Evolutionary conservation across 306 rosid genomes (phyloP).

Genomic region (Arachis hypogaea): DNA sequence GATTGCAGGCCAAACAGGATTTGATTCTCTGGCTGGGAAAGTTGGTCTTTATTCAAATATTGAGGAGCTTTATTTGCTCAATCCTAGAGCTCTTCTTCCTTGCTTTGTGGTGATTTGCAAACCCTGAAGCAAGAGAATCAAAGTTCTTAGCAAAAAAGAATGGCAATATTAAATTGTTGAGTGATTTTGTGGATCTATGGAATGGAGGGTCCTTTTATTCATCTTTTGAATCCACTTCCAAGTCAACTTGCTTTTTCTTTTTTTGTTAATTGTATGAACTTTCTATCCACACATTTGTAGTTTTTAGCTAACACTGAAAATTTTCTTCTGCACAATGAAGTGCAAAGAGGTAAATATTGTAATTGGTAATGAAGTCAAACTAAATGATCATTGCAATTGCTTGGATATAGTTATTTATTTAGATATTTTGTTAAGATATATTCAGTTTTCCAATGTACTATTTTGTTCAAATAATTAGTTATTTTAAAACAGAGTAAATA

Average conservation of each 20-base stretch:
- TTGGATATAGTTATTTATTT: neutral
- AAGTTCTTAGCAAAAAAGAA: slow-evolving; percentile 1
- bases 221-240: slow-evolving; percentile 34
- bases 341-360: slow-evolving; percentile 15
- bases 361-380: slow-evolving; percentile 7
- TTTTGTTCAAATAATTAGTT: too few species aligned
- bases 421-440: too few species aligned
- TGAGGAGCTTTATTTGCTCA: slow-evolving; percentile 90
- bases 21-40: slow-evolving; percentile 88
- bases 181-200: slow-evolving; percentile 36
- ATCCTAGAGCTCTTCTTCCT: slow-evolving; percentile 86
- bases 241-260: slow-evolving; percentile 19
- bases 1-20: slow-evolving; percentile 79
- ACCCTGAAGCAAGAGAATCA: slow-evolving; percentile 50
- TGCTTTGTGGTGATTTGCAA: slow-evolving; percentile 90
- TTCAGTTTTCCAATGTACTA: too few species aligned
- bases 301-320: slow-evolving; percentile 6
- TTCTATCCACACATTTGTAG: slow-evolving; percentile 34
- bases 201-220: slow-evolving; percentile 16
- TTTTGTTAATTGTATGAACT: slow-evolving; percentile 38
- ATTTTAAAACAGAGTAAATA: too few species aligned
- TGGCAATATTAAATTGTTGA: slow-evolving; percentile 31
- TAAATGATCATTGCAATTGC: slow-evolving; percentile 14
- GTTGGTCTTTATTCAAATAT: slow-evolving; percentile 82
- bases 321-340: slow-evolving; percentile 21